These are phyloP conservation scores for Pseudognaphalium luteoalbum DNA, from an alignment of 129 eudicot genomes.

Conservation along the genomic window DNA sequence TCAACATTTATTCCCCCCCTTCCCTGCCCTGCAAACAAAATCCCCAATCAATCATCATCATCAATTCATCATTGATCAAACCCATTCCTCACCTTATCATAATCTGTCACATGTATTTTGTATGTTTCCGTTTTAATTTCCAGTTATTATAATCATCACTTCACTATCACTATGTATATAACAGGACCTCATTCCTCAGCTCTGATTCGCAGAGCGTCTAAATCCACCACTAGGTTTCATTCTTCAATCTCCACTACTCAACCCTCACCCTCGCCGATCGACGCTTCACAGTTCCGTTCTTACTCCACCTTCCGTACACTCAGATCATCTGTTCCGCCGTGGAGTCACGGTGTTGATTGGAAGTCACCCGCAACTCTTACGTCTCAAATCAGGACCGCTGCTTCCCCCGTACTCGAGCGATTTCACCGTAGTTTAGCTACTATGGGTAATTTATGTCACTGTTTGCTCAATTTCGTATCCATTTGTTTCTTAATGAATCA, in stretches of 20 bases:
- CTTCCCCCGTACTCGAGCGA: slow-evolving; percentile 59
- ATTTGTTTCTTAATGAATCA: not conserved
- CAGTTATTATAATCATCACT: too few relatives aligned
- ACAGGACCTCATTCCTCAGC: slow-evolving; percentile 47
- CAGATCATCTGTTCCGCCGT: slow-evolving; percentile 49
- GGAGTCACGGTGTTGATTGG: slow-evolving; percentile 95
- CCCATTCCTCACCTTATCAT: slow-evolving; percentile 5
- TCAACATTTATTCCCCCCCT: too few relatives aligned
- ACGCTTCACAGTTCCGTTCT: slow-evolving; percentile 29
- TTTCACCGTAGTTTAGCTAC: slow-evolving; percentile 70
- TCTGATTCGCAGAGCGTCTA: slow-evolving; percentile 50
- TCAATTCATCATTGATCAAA: slow-evolving; percentile 2
- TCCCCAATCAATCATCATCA: slow-evolving; percentile 1
- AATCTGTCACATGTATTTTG: slow-evolving; percentile 35
- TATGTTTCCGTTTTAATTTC: slow-evolving; percentile 22
- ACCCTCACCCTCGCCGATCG: not conserved
- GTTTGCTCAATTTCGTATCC: not conserved
- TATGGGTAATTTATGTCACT: slow-evolving; percentile 58
- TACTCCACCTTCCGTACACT: slow-evolving; percentile 48
- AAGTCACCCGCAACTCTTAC: slow-evolving; percentile 67
- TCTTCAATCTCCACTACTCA: slow-evolving; percentile 18
- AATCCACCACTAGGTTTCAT: slow-evolving; percentile 24
- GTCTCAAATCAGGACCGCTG: slow-evolving; percentile 61
- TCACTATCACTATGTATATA: slow-evolving; percentile 49
- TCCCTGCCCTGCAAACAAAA: slow-evolving; percentile 15